Evolutionary conservation across 1,139 yeast genomes (phyloP).

Genomic region (Yamadazyma siamensis): DNA sequence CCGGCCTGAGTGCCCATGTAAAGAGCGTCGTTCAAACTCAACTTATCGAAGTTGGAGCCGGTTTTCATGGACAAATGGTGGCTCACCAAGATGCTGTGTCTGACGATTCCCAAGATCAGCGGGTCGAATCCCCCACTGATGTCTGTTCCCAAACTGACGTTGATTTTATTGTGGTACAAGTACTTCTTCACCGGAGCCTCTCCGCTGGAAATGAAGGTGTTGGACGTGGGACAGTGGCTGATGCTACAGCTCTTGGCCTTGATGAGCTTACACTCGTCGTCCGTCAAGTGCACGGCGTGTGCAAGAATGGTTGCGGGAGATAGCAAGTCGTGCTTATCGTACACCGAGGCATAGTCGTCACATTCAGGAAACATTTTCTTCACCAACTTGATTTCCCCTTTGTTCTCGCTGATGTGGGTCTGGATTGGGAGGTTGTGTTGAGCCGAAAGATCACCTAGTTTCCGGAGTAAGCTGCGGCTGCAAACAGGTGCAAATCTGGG

Average conservation of each 20-base stretch:
- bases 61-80: constrained; percentile 74
- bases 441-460: constrained; percentile 60
- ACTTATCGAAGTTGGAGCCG: constrained; percentile 28
- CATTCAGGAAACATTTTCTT: constrained; percentile 67
- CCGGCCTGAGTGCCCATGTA: constrained; percentile 90
- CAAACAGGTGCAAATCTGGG: constrained; percentile 96
- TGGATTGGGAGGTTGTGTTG: constrained; percentile 64
- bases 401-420: constrained; percentile 85
- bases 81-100: constrained; percentile 78
- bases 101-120: constrained; percentile 70
- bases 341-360: constrained; percentile 70
- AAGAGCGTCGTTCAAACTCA: constrained; percentile 68
- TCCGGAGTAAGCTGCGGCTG: constrained; percentile 53
- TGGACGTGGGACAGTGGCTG: constrained; percentile 92
- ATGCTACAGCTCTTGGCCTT: constrained; percentile 61
- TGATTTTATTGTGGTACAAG: constrained; percentile 61
- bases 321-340: constrained; percentile 60
- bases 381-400: constrained; percentile 75
- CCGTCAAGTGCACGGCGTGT: constrained; percentile 77
- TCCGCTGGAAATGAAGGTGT: constrained; percentile 85
- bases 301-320: constrained; percentile 74
- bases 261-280: constrained; percentile 60
- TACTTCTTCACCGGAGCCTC: constrained; percentile 76
- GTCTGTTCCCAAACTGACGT: constrained; percentile 88
- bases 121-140: constrained; percentile 89